Conservation (phyloP, 2,329 filamentous ascomycete genomes). For the Fusarium torreyae region DNA sequence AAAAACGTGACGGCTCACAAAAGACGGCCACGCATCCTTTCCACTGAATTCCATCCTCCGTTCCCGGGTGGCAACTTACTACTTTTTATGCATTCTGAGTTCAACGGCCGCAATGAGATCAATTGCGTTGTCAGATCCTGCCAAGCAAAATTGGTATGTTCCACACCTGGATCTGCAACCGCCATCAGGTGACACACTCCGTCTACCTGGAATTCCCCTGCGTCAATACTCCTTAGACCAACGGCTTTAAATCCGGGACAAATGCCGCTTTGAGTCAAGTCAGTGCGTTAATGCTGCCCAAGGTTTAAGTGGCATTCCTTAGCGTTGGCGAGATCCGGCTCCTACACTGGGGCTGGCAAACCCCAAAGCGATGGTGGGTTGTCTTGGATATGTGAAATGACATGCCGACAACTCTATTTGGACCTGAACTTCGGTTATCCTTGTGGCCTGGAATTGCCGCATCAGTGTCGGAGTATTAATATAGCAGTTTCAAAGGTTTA, state of each 20-base stretch:
- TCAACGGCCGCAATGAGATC: neutral
- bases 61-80: neutral
- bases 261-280: conserved; percentile 5
- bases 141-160: neutral
- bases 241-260: conserved; percentile 6
- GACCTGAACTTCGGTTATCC: neutral
- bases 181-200: conserved; percentile 2
- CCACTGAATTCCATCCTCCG: neutral
- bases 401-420: neutral
- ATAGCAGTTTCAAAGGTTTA: neutral
- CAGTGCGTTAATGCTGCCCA: neutral
- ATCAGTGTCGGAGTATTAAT: neutral
- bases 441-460: neutral
- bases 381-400: conserved; percentile 27
- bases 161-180: conserved; percentile 1
- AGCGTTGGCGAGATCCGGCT: neutral
- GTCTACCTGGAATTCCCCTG: conserved; percentile 32
- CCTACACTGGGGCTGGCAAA: conserved; percentile 4
- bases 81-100: neutral
- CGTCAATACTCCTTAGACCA: conserved; percentile 6
- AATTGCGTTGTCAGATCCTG: neutral
- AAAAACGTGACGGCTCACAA: too few relatives aligned
- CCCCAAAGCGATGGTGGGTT: neutral
- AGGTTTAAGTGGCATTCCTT: conserved; percentile 32
- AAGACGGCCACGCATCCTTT: neutral